phyloP scores from a whole-genome alignment of 139 green algal genomes.

The Chlamydomonas sphaeroides region DNA sequence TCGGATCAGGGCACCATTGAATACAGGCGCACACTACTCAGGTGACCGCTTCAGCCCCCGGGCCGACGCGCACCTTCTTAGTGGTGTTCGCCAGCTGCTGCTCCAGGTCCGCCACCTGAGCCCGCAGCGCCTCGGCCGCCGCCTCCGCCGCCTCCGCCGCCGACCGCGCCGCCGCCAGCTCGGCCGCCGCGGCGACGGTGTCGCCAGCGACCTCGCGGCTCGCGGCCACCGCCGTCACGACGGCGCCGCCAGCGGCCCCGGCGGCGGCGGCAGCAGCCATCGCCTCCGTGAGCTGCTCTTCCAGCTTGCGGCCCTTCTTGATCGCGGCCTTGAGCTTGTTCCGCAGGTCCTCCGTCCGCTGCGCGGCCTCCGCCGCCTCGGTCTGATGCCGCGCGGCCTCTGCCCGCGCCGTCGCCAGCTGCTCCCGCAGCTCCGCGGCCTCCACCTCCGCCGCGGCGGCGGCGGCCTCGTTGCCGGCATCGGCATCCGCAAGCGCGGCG shows the following conservation, averaged over 20 bases:
- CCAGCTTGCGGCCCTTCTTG: conserved; percentile 43
- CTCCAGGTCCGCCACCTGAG: neutral
- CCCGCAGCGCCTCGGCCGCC: neutral
- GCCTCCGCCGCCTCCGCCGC: neutral
- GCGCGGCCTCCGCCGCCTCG: conserved; percentile 6
- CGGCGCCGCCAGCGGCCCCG: neutral
- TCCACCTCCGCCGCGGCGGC: neutral
- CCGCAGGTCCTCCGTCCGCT: conserved; percentile 19
- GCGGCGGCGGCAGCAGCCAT: neutral
- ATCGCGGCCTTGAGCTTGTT: conserved; percentile 43
- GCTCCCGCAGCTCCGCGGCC: neutral
- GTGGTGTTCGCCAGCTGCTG: neutral
- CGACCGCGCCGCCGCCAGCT: neutral
- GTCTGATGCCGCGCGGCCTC: neutral
- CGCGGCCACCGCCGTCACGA: neutral
- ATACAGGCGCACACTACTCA: too few species aligned
- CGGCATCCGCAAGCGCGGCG: neutral
- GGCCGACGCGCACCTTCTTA: neutral
- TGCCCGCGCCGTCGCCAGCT: neutral
- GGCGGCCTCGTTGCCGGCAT: neutral
- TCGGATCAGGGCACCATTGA: too few species aligned
- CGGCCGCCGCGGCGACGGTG: neutral
- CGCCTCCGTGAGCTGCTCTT: conserved; percentile 40
- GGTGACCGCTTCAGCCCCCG: too few species aligned
- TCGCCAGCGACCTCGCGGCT: neutral